Percentiles rank a stretch among this genome's conserved stretches.
phyloP scores from a whole-genome alignment of 1,139 yeast genomes.

The Candida sanyaensis region DNA sequence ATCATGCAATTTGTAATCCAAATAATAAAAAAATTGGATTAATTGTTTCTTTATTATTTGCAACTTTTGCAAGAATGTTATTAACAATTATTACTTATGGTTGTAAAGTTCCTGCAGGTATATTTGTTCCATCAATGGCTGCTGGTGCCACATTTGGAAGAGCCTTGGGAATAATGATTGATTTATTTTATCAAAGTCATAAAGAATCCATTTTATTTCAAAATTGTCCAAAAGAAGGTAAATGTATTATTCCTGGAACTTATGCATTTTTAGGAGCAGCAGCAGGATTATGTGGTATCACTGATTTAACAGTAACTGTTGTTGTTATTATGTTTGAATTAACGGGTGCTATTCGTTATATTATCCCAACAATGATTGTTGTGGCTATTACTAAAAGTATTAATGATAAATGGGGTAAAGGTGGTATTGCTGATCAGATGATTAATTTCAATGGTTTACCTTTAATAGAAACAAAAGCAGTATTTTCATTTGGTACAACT shows the following conservation, averaged over 20 bases:
- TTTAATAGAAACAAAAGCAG: constrained; percentile 73
- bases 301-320: constrained; percentile 88
- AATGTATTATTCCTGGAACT: constrained; percentile 86
- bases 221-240: constrained; percentile 41
- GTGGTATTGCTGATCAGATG: constrained; percentile 96
- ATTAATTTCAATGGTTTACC: constrained; percentile 89
- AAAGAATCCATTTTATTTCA: constrained; percentile 48
- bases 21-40: constrained; percentile 33
- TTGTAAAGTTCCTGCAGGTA: constrained; percentile 91
- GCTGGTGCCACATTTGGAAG: constrained; percentile 95
- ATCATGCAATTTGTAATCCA: constrained; percentile 50
- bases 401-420: constrained; percentile 71
- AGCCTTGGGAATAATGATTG: constrained; percentile 72
- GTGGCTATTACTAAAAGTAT: constrained; percentile 87
- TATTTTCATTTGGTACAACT: constrained; percentile 53
- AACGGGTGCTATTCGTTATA: constrained; percentile 89
- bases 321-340: constrained; percentile 95
- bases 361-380: constrained; percentile 93
- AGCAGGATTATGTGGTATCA: constrained; percentile 90
- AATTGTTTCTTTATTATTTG: constrained; percentile 59
- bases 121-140: constrained; percentile 96
- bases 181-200: constrained; percentile 49
- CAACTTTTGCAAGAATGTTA: constrained; percentile 69
- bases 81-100: constrained; percentile 88
- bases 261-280: constrained; percentile 98